A percentile compares a stretch with the other conserved stretches of the same genome.
Conservation (phyloP, 305 asterid species). For the Solanum chacoense region DNA sequence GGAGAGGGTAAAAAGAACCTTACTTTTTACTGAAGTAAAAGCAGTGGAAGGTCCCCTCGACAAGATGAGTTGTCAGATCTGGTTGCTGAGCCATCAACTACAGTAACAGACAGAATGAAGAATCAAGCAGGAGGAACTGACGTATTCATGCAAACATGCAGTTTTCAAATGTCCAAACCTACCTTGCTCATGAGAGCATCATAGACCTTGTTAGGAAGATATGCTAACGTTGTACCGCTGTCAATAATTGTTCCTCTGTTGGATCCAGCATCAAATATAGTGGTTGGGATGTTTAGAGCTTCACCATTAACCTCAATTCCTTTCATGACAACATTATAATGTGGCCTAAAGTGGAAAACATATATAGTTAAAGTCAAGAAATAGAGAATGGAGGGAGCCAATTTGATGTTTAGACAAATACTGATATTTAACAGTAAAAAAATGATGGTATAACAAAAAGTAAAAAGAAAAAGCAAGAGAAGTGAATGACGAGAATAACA, state of each 20-base stretch:
- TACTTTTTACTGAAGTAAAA: conserved; percentile 40
- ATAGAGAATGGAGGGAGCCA: background rate
- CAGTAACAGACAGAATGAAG: background rate
- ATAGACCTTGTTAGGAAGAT: conserved; percentile 69
- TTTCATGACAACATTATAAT: conserved; percentile 69
- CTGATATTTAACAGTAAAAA: background rate
- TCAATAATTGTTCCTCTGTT: conserved; percentile 71
- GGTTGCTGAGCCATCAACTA: conserved; percentile 47
- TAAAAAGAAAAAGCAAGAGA: background rate
- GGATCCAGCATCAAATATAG: conserved; percentile 44
- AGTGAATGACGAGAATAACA: background rate
- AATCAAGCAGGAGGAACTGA: background rate
- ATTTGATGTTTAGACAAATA: background rate
- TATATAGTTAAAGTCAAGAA: background rate
- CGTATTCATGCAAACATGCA: background rate
- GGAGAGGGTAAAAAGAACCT: conserved; percentile 2
- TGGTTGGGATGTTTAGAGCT: conserved; percentile 40
- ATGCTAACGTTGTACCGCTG: conserved; percentile 88
- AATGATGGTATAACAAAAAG: background rate
- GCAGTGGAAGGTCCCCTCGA: conserved; percentile 62
- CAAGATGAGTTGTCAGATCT: conserved; percentile 38
- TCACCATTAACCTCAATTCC: conserved; percentile 64
- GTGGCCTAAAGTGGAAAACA: conserved; percentile 48
- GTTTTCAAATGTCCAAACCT: background rate
- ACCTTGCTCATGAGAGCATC: conserved; percentile 50